These are phyloP conservation scores for Aquilaria agallochum DNA, from an alignment of 441 rosid genomes.

Conservation along the genomic window DNA sequence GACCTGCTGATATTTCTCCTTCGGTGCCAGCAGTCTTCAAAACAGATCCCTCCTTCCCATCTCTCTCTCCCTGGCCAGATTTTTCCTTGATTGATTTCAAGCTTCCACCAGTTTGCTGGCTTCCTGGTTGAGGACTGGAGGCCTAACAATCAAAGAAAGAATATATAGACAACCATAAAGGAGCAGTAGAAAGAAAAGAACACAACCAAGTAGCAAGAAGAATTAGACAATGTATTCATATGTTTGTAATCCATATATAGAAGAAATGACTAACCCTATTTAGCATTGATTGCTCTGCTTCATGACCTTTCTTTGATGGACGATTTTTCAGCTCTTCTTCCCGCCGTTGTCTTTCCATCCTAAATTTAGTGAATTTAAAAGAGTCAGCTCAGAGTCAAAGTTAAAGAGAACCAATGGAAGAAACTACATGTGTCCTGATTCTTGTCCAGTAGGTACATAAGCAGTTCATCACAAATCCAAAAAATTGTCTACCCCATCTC, in stretches of 20 bases:
- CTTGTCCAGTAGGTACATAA: too few relatives aligned
- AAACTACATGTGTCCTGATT: too few relatives aligned
- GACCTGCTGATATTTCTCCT: conserved; percentile 79
- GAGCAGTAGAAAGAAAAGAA: not conserved
- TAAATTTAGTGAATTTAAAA: conserved; percentile 9
- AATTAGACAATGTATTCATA: not conserved
- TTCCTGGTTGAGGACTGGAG: conserved; percentile 66
- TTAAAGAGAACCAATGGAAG: too few relatives aligned
- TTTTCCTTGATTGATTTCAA: conserved; percentile 65
- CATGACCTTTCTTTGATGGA: conserved; percentile 62
- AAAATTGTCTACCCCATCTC: too few relatives aligned
- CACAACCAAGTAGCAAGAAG: not conserved
- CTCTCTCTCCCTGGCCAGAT: conserved; percentile 50
- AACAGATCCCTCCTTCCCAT: conserved; percentile 45
- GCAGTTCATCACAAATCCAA: too few relatives aligned
- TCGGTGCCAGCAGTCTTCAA: conserved; percentile 71
- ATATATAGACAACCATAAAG: conserved; percentile 15
- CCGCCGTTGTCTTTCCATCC: conserved; percentile 81
- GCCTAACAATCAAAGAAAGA: conserved; percentile 33
- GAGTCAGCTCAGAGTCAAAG: too few relatives aligned
- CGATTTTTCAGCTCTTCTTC: conserved; percentile 66
- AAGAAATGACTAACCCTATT: conserved; percentile 41
- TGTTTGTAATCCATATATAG: conserved; percentile 4
- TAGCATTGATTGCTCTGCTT: conserved; percentile 60
- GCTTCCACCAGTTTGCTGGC: conserved; percentile 54